Evolutionary conservation across 495 filamentous ascomycete species (phyloP).

Genomic region (Jackrogersella minutella): DNA sequence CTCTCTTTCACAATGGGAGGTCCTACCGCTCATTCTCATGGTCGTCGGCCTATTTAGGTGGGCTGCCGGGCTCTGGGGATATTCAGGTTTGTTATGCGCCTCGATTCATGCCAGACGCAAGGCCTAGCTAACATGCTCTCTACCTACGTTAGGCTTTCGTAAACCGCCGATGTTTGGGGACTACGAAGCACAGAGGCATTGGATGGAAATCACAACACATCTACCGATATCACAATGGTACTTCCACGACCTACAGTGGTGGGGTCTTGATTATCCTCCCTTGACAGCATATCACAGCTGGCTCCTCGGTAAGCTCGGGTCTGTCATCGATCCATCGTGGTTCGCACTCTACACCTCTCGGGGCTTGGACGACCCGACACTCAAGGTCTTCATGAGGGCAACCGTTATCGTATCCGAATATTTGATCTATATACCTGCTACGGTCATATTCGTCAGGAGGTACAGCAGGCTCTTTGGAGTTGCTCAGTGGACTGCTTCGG

Average conservation of each 20-base stretch:
- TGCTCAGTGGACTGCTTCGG: conserved; percentile 75
- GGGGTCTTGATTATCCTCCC: conserved; percentile 97
- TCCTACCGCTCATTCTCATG: conserved; percentile 88
- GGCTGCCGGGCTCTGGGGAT: conserved; percentile 90
- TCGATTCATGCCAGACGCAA: background rate
- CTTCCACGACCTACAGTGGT: conserved; percentile 94
- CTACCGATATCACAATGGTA: conserved; percentile 95
- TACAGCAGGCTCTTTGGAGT: conserved; percentile 77
- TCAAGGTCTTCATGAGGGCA: conserved; percentile 95
- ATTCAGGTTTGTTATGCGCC: conserved; percentile 71
- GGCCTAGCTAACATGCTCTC: conserved; percentile 9
- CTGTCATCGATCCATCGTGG: conserved; percentile 80
- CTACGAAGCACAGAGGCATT: conserved; percentile 96
- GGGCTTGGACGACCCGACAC: conserved; percentile 74
- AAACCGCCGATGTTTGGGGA: conserved; percentile 93
- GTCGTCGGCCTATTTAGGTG: conserved; percentile 89
- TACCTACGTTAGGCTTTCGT: conserved; percentile 65
- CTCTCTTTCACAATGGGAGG: conserved; percentile 89
- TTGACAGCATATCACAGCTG: conserved; percentile 98
- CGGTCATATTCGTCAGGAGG: conserved; percentile 81
- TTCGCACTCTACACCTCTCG: conserved; percentile 88
- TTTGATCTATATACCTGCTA: conserved; percentile 84
- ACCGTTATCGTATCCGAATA: conserved; percentile 92
- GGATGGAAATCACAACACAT: conserved; percentile 95
- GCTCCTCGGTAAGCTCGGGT: conserved; percentile 86